These are phyloP conservation scores for Capsicum chinense DNA, from an alignment of 257 asterid species.

Conservation along the genomic window DNA sequence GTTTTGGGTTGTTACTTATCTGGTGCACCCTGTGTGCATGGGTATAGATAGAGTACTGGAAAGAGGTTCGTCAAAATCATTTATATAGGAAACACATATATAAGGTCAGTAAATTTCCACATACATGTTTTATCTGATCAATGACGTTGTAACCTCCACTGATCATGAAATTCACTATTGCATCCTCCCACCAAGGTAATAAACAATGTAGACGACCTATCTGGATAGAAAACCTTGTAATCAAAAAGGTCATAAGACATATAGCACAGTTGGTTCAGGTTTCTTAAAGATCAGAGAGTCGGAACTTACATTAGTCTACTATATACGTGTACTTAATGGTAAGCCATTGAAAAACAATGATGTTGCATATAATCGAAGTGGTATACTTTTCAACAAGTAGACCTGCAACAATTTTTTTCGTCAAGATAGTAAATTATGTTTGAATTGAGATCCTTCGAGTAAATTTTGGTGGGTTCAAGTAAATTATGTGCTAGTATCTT, in stretches of 20 bases:
- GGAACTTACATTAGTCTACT: constrained; percentile 79
- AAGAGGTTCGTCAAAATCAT: too few species aligned
- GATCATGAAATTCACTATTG: too few species aligned
- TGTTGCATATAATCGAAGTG: constrained; percentile 71
- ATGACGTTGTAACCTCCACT: too few species aligned
- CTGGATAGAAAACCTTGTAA: constrained; percentile 2
- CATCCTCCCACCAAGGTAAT: too few species aligned
- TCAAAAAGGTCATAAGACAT: background rate
- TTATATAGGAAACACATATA: background rate
- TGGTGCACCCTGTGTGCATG: too few species aligned
- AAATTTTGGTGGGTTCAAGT: background rate
- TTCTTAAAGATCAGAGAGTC: background rate
- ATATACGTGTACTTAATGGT: constrained; percentile 59
- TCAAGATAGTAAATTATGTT: background rate
- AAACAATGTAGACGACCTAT: too few species aligned
- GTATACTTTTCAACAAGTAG: constrained; percentile 64
- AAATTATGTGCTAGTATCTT: background rate
- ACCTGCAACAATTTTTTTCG: constrained; percentile 46
- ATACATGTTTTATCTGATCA: too few species aligned
- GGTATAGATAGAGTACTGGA: too few species aligned
- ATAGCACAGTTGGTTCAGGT: background rate
- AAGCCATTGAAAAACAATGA: constrained; percentile 59
- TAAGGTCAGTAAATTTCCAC: background rate
- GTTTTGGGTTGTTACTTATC: too few species aligned
- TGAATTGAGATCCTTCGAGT: constrained; percentile 7